Conservation (phyloP, 1,139 yeast species). For the Hansenula sp. region DNA sequence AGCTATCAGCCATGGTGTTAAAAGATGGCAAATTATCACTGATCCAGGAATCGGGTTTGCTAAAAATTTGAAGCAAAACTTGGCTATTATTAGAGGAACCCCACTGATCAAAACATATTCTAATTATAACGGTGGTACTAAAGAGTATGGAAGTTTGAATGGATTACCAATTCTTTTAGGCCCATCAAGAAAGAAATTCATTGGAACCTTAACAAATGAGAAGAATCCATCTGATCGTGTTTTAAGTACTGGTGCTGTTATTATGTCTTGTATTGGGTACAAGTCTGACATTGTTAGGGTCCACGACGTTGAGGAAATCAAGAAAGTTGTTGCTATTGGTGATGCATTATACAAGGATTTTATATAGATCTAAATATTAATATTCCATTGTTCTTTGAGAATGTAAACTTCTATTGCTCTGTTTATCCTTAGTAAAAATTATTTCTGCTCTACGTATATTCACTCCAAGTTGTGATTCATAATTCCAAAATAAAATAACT, state of each 20-base stretch:
- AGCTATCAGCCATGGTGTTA: conserved; percentile 63
- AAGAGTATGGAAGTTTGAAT: conserved; percentile 25
- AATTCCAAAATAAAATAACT: background rate
- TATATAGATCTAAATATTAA: background rate
- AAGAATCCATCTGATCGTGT: conserved; percentile 54
- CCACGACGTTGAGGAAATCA: conserved; percentile 73
- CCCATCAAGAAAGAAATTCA: conserved; percentile 82
- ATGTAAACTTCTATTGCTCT: too few species aligned
- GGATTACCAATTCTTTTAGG: conserved; percentile 73
- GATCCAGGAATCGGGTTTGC: conserved; percentile 99
- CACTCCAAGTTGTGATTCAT: too few species aligned
- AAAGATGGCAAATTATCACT: conserved; percentile 84
- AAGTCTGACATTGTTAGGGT: conserved; percentile 83
- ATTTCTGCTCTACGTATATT: too few species aligned
- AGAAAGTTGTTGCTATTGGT: conserved; percentile 61
- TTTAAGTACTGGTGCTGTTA: conserved; percentile 73
- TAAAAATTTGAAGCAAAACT: conserved; percentile 64
- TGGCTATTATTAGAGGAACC: conserved; percentile 58
- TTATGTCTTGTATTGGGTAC: conserved; percentile 70
- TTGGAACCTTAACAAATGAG: conserved; percentile 62
- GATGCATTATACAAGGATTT: conserved; percentile 68
- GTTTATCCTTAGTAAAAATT: too few species aligned
- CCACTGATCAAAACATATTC: conserved; percentile 53
- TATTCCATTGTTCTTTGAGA: too few species aligned
- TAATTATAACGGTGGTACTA: conserved; percentile 24